phyloP scores from a whole-genome alignment of 164 flowering plant species.

The Platanus orientalis region DNA sequence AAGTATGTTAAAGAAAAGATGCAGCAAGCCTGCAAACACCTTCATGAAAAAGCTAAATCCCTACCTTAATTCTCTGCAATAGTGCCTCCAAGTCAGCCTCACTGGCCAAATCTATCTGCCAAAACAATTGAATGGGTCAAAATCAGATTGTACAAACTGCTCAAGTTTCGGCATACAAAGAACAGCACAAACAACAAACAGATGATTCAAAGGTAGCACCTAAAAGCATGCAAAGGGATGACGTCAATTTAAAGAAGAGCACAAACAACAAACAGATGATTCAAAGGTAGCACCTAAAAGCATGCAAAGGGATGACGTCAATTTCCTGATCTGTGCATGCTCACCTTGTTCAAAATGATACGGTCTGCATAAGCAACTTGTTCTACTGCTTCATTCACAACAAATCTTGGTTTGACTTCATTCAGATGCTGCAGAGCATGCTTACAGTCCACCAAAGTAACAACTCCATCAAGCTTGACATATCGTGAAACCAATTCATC shows the following conservation, averaged over 20 bases:
- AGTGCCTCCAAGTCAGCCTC: constrained; percentile 55
- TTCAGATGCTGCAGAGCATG: constrained; percentile 81
- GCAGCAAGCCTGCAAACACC: too few relatives aligned
- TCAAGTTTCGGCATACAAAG: not conserved
- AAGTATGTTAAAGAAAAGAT: not conserved
- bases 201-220: not conserved
- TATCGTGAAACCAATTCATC: constrained; percentile 77
- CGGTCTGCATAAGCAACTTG: constrained; percentile 99
- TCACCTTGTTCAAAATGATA: constrained; percentile 84
- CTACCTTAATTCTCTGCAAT: constrained; percentile 69
- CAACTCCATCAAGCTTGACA: constrained; percentile 97
- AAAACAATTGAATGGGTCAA: constrained; percentile 5
- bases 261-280: too few relatives aligned
- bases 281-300: not conserved
- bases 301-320: not conserved
- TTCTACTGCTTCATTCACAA: constrained; percentile 95
- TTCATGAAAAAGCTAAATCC: not conserved
- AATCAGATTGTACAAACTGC: not conserved
- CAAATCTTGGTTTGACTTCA: constrained; percentile 96
- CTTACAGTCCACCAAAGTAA: constrained; percentile 91
- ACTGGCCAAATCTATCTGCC: constrained; percentile 80
- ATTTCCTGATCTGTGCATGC: not conserved
- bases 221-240: not conserved
- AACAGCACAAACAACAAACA: too few relatives aligned
- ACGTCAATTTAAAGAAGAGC: not conserved